phyloP scores from a whole-genome alignment of 1,139 yeast species.

The Diutina catenulata region DNA sequence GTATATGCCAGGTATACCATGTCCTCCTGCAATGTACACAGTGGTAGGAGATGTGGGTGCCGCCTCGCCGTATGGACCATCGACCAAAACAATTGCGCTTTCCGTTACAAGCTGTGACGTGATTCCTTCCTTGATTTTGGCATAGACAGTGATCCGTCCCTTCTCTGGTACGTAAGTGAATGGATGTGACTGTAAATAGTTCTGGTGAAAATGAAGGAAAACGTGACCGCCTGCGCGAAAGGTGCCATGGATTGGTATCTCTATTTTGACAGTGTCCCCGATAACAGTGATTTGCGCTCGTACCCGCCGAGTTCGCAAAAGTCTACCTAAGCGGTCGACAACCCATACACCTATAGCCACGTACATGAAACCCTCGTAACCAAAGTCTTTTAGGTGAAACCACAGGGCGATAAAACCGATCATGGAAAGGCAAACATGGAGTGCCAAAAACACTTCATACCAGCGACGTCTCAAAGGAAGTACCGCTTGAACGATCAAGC shows the following conservation, averaged over 20 bases:
- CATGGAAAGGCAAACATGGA: background rate
- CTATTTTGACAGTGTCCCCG: background rate
- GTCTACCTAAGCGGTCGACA: constrained; percentile 27
- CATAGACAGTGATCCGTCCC: background rate
- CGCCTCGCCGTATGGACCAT: constrained; percentile 32
- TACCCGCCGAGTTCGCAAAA: background rate
- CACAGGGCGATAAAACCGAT: background rate
- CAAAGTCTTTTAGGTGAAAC: constrained; percentile 10
- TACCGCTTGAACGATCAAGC: background rate
- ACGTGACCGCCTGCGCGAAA: background rate
- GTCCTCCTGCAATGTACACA: constrained; percentile 17
- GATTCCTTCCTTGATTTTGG: background rate
- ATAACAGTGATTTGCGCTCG: background rate
- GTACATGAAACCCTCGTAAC: constrained; percentile 23
- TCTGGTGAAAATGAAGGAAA: background rate
- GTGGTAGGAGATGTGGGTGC: background rate
- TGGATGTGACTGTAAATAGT: background rate
- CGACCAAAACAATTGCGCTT: constrained; percentile 24
- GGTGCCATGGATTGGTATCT: background rate
- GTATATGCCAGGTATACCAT: constrained; percentile 55
- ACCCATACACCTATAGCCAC: constrained; percentile 32
- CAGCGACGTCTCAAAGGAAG: constrained; percentile 10
- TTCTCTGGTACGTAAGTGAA: background rate
- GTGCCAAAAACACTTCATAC: constrained; percentile 2
- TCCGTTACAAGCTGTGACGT: background rate